Evolutionary conservation across 1,284 basidiomycete genomes (phyloP), one percentile per base, ranked within the genome.

Genomic region (Cutaneotrichosporon cavernicola): DNA sequence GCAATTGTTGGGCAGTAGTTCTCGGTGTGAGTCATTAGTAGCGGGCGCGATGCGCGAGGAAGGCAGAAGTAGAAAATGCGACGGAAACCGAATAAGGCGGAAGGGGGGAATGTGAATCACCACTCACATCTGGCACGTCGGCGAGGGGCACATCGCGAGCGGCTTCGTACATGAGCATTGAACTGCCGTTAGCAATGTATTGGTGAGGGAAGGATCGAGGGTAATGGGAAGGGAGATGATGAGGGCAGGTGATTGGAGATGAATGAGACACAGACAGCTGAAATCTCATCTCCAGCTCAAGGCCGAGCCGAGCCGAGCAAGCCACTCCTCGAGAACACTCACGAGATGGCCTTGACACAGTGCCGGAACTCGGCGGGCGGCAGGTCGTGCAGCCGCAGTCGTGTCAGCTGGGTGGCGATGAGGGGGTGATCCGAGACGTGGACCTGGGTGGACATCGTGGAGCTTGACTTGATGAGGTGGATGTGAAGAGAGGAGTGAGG

Each of bases 351-450:
- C 59, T 69, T 70, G 62, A 77, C 62, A n/a, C 74, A 73, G 47
- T 75, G 73, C 26, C 77, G 69, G 56, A 78, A 79, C 60, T 79
- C 76, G 59, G 75, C 74, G 14, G 73, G 67, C 4, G 73, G 70
- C 36, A 79, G 76, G 58, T 79, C 77, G 63, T 78, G 77, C 49
- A 76, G 63, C 31, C 77, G 65, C 46, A 79, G 70, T 64, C 73
- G 70, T 26, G 77, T 76, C 64, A 79, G 73, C 65, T 77, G 74
- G 64, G 72, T 70, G 6, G 70, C 65, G 32, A 79, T 68, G 30
- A 79, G 68, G 11, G 77, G 77, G 60, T 79, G 77, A 21, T 69
- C 62, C 26, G 71, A 75, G 65, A 73, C 62, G 63, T 76, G 72
- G 21, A 74, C 53, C 43, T 58, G 49, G 57, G 30, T 8, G 16